Percentiles rank a stretch among this genome's conserved stretches.
These are phyloP conservation scores for Pyricularia pennisetigena DNA, from an alignment of 2,329 filamentous ascomycete genomes.

Conservation along the genomic window DNA sequence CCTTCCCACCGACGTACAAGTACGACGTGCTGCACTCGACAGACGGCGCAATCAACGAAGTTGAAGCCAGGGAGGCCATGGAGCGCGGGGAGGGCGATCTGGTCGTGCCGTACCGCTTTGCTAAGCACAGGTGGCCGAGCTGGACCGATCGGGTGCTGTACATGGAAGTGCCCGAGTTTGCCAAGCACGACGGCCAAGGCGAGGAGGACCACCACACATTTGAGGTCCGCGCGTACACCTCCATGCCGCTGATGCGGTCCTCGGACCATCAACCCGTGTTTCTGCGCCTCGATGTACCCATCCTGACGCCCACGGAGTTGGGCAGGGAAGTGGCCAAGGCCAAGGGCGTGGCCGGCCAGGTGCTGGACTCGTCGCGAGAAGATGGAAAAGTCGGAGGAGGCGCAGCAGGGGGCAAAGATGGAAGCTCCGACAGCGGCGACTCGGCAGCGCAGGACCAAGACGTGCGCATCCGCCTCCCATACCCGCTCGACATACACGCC, in stretches of 20 bases:
- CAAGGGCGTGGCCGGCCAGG: not conserved
- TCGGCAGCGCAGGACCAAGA: constrained; percentile 16
- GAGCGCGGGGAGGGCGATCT: constrained; percentile 22
- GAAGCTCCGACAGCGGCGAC: not conserved
- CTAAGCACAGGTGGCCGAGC: constrained; percentile 73
- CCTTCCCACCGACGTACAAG: constrained; percentile 92
- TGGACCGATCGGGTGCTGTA: constrained; percentile 93
- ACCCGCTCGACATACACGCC: constrained; percentile 42
- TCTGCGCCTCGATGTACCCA: constrained; percentile 57
- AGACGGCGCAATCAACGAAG: constrained; percentile 19
- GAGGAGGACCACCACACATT: constrained; percentile 20
- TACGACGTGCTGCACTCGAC: constrained; percentile 43
- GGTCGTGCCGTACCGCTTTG: constrained; percentile 58
- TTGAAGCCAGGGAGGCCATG: constrained; percentile 14
- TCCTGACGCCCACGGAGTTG: constrained; percentile 34
- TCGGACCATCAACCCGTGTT: constrained; percentile 85
- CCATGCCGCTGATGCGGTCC: constrained; percentile 67
- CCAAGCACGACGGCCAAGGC: constrained; percentile 12
- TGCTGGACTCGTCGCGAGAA: not conserved
- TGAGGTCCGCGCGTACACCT: constrained; percentile 56
- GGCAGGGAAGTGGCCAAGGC: constrained; percentile 14
- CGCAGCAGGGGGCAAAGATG: constrained; percentile 1
- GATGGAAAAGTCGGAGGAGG: not conserved
- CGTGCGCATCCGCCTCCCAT: constrained; percentile 30
- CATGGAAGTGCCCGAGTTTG: constrained; percentile 46